Conservation (phyloP, 2,329 filamentous ascomycete species). For the Sarocladium kiliense region DNA sequence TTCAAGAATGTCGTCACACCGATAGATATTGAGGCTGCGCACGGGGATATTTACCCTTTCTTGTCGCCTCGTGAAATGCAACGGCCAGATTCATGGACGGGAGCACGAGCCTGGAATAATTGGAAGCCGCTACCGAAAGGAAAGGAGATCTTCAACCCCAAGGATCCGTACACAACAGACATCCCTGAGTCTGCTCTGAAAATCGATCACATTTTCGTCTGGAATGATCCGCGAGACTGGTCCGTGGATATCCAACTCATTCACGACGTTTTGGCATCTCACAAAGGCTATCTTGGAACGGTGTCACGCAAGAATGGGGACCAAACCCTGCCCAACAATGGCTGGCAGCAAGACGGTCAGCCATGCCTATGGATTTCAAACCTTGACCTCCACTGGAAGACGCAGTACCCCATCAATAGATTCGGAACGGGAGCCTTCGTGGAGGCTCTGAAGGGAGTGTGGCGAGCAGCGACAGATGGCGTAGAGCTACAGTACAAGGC, state of each 20-base stretch:
- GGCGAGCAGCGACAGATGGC: conserved; percentile 65
- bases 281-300: conserved; percentile 75
- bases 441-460: conserved; percentile 74
- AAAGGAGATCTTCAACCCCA: conserved; percentile 24
- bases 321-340: conserved; percentile 57
- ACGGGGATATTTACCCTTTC: conserved; percentile 81
- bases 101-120: not conserved
- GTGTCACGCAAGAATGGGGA: conserved; percentile 68
- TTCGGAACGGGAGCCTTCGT: conserved; percentile 91
- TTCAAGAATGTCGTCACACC: conserved; percentile 81
- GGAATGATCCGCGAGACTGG: conserved; percentile 97
- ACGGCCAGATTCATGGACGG: not conserved
- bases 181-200: conserved; percentile 50
- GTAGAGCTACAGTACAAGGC: conserved; percentile 56
- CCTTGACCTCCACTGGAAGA: conserved; percentile 84
- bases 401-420: conserved; percentile 76
- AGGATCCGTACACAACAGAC: conserved; percentile 26
- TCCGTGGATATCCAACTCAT: conserved; percentile 83
- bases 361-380: conserved; percentile 85
- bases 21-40: conserved; percentile 70
- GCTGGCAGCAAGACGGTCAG: conserved; percentile 80
- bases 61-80: conserved; percentile 34
- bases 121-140: conserved; percentile 23
- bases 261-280: conserved; percentile 74
- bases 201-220: conserved; percentile 87